Evolutionary conservation across 1,139 yeast species (phyloP), one percentile per base, ranked within the genome.

Genomic region (Candida tropicalis): DNA sequence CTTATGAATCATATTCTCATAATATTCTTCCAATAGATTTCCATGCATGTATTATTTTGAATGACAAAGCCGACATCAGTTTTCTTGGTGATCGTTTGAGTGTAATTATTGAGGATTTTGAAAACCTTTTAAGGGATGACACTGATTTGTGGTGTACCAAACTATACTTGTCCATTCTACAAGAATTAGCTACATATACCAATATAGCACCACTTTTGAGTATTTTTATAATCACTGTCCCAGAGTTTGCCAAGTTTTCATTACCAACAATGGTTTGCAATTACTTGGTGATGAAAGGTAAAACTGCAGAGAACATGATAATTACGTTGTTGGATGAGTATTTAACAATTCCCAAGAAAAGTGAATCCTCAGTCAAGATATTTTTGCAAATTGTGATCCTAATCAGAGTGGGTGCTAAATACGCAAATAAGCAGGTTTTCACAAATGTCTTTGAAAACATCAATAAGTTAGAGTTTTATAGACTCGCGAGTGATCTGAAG

Each of bases 381-480:
- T 58, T 80, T 24, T 51, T 77, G 11, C 59, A 68, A 11, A 52
- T 78, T 1, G 52, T 79, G 2, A 56, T 78, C 4, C 47, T 71
- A 13, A 55, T 84, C 1, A 61, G 87, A 44, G 54, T 72, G 3
- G 83, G 80, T 1, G 62, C 70, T 0, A 69, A 66, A 51, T 15
- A 26, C 18, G 20, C 13, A 6, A 65, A 62, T 0, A 49, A 62
- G 4, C 52, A 57, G 1, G 53, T 54, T 1, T 82, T 76, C 46
- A 53, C 52, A 2, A 49, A 53, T 1, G 57, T 80, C 1, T 76
- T 72, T 45, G 45, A 55, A 1, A 54, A 52, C 0, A 43, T 82
- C 7, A 67, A 76, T 40, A 47, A 70, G 2, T 44, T 50, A 1
- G 33, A 37, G 2, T 52, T 77, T 7, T 73, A 61, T 46, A 36